These are phyloP conservation scores for Amphirosellinia nigrospora DNA, from an alignment of 495 filamentous ascomycete genomes.

Conservation along the genomic window DNA sequence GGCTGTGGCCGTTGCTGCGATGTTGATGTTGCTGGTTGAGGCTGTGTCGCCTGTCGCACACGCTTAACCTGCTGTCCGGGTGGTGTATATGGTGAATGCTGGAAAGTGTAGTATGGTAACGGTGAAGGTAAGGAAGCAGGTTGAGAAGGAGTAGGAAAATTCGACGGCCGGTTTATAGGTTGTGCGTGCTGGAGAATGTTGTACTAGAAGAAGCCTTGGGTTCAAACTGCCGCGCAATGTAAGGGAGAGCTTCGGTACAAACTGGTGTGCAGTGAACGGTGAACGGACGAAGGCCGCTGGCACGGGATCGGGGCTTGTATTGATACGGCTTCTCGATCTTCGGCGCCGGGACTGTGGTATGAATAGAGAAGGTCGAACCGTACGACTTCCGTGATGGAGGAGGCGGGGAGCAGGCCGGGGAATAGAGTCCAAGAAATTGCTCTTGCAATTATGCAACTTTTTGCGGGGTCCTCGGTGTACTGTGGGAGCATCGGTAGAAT, in stretches of 20 bases:
- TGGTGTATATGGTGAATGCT: conserved; percentile 19
- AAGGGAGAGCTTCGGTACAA: conserved; percentile 39
- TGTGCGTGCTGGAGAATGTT: conserved; percentile 23
- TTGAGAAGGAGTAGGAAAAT: conserved; percentile 17
- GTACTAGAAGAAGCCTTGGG: conserved; percentile 27
- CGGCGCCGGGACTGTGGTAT: conserved; percentile 31
- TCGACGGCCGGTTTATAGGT: conserved; percentile 14
- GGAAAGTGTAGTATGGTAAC: conserved; percentile 26
- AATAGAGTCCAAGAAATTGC: conserved; percentile 68
- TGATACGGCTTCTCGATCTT: conserved; percentile 57
- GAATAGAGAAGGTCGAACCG: conserved; percentile 40
- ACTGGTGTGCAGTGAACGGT: conserved; percentile 49
- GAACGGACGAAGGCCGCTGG: conserved; percentile 40
- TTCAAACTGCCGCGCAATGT: conserved; percentile 32
- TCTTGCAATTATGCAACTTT: conserved; percentile 59
- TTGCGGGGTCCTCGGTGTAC: conserved; percentile 82
- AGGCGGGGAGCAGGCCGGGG: conserved; percentile 53
- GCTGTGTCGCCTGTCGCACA: not conserved
- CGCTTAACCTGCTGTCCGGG: conserved; percentile 13
- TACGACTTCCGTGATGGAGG: conserved; percentile 40
- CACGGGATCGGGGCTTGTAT: conserved; percentile 57
- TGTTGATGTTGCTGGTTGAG: not conserved
- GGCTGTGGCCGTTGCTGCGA: conserved; percentile 11
- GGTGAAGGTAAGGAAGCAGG: not conserved
- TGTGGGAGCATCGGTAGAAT: conserved; percentile 92